Conservation (phyloP, 1,284 basidiomycete species). For the Neolentinus lepideus region DNA sequence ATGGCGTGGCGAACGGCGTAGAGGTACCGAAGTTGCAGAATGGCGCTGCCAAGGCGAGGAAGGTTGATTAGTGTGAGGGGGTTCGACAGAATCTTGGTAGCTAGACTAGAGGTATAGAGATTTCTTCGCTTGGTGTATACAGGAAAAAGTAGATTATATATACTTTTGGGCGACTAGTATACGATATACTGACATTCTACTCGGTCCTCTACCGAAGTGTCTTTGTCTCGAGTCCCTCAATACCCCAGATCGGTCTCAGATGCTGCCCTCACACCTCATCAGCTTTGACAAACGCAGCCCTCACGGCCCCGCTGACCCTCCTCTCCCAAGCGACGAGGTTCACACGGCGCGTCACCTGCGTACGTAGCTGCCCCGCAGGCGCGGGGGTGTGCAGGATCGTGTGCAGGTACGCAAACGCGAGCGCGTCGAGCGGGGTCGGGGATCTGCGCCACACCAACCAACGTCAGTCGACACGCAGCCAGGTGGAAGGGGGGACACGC, state of each 20-base stretch:
- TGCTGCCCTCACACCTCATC: neutral
- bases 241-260: too few species aligned
- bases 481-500: slow-evolving; percentile 19
- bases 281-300: slow-evolving; percentile 34
- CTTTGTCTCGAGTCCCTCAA: too few species aligned
- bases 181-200: too few species aligned
- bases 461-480: neutral
- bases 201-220: too few species aligned
- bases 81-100: too few species aligned
- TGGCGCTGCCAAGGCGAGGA: slow-evolving; percentile 8
- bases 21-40: slow-evolving; percentile 10
- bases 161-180: neutral
- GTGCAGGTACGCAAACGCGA: slow-evolving; percentile 73
- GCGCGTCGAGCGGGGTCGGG: slow-evolving; percentile 72
- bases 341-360: slow-evolving; percentile 58
- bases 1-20: slow-evolving; percentile 1
- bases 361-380: slow-evolving; percentile 30
- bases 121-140: neutral
- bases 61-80: neutral
- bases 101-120: too few species aligned
- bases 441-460: slow-evolving; percentile 29
- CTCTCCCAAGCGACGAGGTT: slow-evolving; percentile 76
- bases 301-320: slow-evolving; percentile 52
- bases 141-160: neutral
- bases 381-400: slow-evolving; percentile 48